A percentile compares a stretch with the other conserved stretches of the same genome.
These are phyloP conservation scores for Candida chilensis DNA, from an alignment of 805 yeast species.

Conservation along the genomic window DNA sequence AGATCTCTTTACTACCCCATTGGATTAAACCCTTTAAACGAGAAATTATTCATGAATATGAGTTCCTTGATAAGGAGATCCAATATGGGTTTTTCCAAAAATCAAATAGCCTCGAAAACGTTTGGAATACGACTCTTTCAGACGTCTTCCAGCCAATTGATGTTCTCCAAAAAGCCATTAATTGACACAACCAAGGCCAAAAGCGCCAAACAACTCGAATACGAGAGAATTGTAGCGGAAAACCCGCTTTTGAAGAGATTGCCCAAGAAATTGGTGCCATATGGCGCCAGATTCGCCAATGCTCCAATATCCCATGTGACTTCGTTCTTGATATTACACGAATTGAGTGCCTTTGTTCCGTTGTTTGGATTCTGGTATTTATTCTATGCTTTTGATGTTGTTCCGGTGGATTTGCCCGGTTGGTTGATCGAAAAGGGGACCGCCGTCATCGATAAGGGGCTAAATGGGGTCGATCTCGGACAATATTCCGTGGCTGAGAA, in stretches of 20 bases:
- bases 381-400: constrained; percentile 44
- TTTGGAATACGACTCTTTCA: no score
- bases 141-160: no score
- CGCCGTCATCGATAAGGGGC: constrained; percentile 43
- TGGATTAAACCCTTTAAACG: no score
- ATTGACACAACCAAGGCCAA: no score
- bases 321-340: constrained; percentile 63
- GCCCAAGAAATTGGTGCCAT: constrained; percentile 41
- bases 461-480: constrained; percentile 23
- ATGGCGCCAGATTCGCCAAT: constrained; percentile 36
- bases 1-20: no score
- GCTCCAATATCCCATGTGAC: constrained; percentile 57
- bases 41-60: no score
- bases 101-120: no score
- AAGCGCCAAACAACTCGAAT: no score
- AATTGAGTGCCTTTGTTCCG: constrained; percentile 67
- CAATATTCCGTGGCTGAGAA: constrained; percentile 37
- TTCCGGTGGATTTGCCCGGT: constrained; percentile 48
- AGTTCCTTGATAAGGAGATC: no score
- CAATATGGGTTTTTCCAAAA: no score
- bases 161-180: no score
- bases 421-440: constrained; percentile 56
- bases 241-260: constrained; percentile 27
- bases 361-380: constrained; percentile 59
- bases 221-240: no score